Evolutionary conservation across 2,329 filamentous ascomycete genomes (phyloP).

Genomic region (Calonectria hongkongensis): DNA sequence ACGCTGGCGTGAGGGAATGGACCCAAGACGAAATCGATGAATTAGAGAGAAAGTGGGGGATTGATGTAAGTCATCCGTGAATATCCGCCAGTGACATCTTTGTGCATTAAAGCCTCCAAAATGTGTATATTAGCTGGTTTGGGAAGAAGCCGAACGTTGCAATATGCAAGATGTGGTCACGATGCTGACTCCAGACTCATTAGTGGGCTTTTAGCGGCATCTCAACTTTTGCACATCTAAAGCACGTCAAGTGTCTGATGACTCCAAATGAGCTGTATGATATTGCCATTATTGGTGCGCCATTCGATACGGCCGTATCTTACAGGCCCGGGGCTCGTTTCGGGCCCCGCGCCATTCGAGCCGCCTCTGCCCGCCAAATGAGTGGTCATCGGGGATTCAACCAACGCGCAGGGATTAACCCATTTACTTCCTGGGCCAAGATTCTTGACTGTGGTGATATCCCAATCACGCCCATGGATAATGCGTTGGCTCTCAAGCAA

Average conservation of each 20-base stretch:
- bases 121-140: not conserved
- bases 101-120: not conserved
- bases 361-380: constrained; percentile 85
- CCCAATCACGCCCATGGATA: constrained; percentile 87
- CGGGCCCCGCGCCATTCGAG: constrained; percentile 87
- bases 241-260: constrained; percentile 79
- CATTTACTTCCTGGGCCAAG: constrained; percentile 84
- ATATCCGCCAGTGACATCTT: not conserved
- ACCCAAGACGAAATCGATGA: constrained; percentile 16
- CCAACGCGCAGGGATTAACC: constrained; percentile 84
- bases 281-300: constrained; percentile 80
- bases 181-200: not conserved
- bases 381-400: constrained; percentile 81
- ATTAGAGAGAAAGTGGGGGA: constrained; percentile 25
- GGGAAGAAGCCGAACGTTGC: not conserved
- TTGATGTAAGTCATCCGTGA: constrained; percentile 12
- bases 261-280: constrained; percentile 76
- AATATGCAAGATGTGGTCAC: not conserved
- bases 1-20: constrained; percentile 21
- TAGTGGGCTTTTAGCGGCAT: constrained; percentile 76
- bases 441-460: constrained; percentile 91
- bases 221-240: constrained; percentile 81
- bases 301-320: constrained; percentile 80
- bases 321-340: constrained; percentile 77
- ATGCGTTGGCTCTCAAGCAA: constrained; percentile 83